Evolutionary conservation across 306 rosid genomes (phyloP).

Genomic region (Fragaria ananassa): DNA sequence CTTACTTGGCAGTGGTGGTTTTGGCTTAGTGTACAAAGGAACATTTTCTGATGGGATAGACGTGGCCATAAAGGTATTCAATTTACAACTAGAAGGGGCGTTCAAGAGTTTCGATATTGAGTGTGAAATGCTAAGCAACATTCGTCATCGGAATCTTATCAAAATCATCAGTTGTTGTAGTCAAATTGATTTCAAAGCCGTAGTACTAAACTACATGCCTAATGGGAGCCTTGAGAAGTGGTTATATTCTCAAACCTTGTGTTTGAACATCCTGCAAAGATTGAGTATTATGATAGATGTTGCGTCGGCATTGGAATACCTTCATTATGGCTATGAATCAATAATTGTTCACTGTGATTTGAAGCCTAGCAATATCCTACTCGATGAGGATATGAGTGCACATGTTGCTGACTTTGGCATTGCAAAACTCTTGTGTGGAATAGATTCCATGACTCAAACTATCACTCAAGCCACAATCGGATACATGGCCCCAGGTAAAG

Average conservation of each 20-base stretch:
- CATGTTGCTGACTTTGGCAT: conserved; percentile 35
- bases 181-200: conserved; percentile 21
- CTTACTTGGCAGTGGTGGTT: no score
- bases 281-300: conserved; percentile 26
- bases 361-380: conserved; percentile 41
- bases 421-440: conserved; percentile 39
- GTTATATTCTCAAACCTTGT: neutral
- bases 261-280: conserved; percentile 15
- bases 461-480: conserved; percentile 34
- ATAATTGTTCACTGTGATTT: conserved; percentile 41
- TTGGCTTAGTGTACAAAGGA: no score
- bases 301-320: conserved; percentile 37
- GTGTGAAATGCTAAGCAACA: no score
- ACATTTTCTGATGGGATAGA: no score
- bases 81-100: no score
- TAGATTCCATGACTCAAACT: neutral
- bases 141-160: no score
- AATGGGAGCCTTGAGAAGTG: conserved; percentile 24
- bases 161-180: conserved; percentile 15
- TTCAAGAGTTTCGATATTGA: no score
- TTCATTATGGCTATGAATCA: conserved; percentile 33
- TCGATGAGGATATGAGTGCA: conserved; percentile 43
- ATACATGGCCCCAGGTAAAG: conserved; percentile 46
- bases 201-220: conserved; percentile 22
- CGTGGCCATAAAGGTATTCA: no score